Evolutionary conservation across 208 protist species (phyloP).

Genomic region (Acanthamoeba pearcei): DNA sequence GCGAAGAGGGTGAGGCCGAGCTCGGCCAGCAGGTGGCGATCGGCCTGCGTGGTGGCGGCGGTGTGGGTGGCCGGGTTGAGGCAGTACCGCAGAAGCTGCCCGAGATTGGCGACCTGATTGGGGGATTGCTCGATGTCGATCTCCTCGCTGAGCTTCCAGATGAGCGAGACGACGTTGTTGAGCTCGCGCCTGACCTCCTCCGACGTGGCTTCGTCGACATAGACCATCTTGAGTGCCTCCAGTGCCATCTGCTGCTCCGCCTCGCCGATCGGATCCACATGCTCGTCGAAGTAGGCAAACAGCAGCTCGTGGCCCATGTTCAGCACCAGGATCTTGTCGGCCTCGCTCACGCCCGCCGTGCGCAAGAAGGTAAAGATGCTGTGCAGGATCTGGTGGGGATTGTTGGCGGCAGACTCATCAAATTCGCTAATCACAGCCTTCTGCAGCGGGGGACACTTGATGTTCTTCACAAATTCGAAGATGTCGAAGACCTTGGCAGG

Average conservation of each 20-base stretch:
- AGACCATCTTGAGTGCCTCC: conserved; percentile 31
- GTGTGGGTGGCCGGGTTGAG: conserved; percentile 43
- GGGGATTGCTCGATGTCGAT: conserved; percentile 16
- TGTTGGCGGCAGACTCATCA: neutral
- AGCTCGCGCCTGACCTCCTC: conserved; percentile 8
- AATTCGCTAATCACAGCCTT: conserved; percentile 30
- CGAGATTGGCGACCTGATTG: conserved; percentile 15
- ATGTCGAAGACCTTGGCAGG: conserved; percentile 27
- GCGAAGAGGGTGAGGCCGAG: conserved; percentile 46
- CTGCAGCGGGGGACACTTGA: conserved; percentile 34
- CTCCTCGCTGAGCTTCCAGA: conserved; percentile 56
- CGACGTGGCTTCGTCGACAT: conserved; percentile 1
- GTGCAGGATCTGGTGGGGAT: conserved; percentile 10
- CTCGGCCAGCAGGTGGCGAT: conserved; percentile 37
- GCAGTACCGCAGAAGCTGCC: conserved; percentile 27
- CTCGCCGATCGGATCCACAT: neutral
- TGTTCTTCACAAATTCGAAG: conserved; percentile 58
- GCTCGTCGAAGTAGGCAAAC: conserved; percentile 49
- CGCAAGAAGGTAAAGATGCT: conserved; percentile 46
- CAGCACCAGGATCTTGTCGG: conserved; percentile 32
- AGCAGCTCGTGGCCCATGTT: conserved; percentile 56
- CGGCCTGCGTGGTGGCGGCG: neutral
- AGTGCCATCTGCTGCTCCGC: conserved; percentile 7
- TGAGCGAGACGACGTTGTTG: conserved; percentile 41
- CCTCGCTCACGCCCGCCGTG: neutral